These are phyloP conservation scores for Mortierella polycephala DNA, from an alignment of 371 early-diverging fungal genomes.

Conservation along the genomic window DNA sequence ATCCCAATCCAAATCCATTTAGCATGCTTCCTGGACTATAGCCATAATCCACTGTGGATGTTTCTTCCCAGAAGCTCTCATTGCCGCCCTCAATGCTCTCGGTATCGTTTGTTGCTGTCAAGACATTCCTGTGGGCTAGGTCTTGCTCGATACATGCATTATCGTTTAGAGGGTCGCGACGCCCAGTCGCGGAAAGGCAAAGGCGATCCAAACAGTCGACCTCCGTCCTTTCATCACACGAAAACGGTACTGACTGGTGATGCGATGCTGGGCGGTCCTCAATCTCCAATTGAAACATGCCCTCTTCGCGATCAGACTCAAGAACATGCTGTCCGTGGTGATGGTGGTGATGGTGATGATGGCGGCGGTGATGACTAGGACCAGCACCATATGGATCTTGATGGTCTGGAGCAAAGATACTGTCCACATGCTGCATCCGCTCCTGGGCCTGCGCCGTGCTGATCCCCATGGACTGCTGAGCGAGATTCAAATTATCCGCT, in stretches of 20 bases:
- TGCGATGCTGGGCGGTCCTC: constrained; percentile 25
- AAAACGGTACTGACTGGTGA: constrained; percentile 1
- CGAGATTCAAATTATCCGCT: neutral
- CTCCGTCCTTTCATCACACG: constrained; percentile 7
- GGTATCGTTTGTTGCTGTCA: constrained; percentile 14
- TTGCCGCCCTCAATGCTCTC: constrained; percentile 32
- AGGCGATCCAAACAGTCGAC: constrained; percentile 13
- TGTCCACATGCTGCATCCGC: constrained; percentile 1
- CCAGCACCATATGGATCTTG: neutral
- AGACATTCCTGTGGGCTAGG: neutral
- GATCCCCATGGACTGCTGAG: constrained; percentile 17
- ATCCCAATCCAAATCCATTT: constrained; percentile 25
- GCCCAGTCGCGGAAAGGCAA: constrained; percentile 1
- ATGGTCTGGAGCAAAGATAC: constrained; percentile 13
- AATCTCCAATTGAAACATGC: constrained; percentile 51
- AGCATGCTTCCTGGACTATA: constrained; percentile 41
- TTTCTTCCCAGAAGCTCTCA: constrained; percentile 51
- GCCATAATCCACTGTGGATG: constrained; percentile 46
- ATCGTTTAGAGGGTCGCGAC: constrained; percentile 11
- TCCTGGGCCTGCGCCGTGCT: constrained; percentile 9
- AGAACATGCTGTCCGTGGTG: neutral
- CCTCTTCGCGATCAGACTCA: constrained; percentile 49
- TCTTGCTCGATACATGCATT: neutral
- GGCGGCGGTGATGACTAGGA: neutral
- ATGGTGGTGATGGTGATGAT: constrained; percentile 3